Evolutionary conservation across 116 monocot species (phyloP).

Genomic region (Iris pallida): DNA sequence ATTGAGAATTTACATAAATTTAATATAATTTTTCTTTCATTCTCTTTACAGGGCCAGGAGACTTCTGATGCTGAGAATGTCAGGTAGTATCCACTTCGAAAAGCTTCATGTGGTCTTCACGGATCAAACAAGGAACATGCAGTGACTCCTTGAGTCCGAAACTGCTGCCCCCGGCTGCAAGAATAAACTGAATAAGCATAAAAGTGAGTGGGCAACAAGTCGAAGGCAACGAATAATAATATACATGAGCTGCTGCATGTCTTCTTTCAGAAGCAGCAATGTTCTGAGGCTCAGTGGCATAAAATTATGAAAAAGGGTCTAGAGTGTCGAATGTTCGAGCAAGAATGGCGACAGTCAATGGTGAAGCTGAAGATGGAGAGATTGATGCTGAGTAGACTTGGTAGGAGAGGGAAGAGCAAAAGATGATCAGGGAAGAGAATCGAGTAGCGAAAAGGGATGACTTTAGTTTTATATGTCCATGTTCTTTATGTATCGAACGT

Average conservation of each 20-base stretch:
- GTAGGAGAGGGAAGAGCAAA: constrained; percentile 86
- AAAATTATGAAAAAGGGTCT: constrained; percentile 63
- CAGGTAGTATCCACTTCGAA: no score
- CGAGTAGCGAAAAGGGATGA: constrained; percentile 85
- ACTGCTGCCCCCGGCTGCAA: constrained; percentile 28
- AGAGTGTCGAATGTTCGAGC: constrained; percentile 61
- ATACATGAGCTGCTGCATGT: constrained; percentile 61
- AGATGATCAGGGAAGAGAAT: constrained; percentile 72
- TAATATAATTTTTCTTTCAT: no score
- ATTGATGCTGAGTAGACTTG: constrained; percentile 78
- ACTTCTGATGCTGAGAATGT: no score
- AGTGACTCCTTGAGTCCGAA: constrained; percentile 47
- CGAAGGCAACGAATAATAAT: constrained; percentile 15
- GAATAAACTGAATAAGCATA: constrained; percentile 44
- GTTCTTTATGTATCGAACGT: no score
- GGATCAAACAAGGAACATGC: constrained; percentile 67
- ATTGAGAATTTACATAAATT: no score
- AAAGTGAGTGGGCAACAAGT: constrained; percentile 24
- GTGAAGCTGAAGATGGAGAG: constrained; percentile 90
- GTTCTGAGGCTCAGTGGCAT: constrained; percentile 65
- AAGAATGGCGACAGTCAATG: constrained; percentile 89
- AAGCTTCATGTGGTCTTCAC: constrained; percentile 72
- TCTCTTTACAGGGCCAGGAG: no score
- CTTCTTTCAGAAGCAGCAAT: constrained; percentile 80
- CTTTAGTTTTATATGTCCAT: no score